Evolutionary conservation across 495 filamentous ascomycete genomes (phyloP).

Genomic region (Podospora bellae-mahoneyi): DNA sequence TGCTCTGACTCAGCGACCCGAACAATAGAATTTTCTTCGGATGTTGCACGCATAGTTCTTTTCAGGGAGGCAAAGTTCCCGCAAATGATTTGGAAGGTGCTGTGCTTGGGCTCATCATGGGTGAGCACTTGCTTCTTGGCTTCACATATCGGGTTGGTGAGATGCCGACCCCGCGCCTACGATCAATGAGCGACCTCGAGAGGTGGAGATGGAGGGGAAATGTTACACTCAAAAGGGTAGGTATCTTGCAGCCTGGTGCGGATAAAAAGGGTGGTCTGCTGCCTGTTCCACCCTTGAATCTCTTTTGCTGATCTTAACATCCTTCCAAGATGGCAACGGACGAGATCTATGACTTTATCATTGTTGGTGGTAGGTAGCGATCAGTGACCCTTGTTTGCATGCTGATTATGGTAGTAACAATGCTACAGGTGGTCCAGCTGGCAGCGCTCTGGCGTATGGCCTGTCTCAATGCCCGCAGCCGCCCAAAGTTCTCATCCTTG

Average conservation of each 20-base stretch:
- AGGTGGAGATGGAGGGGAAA: background rate
- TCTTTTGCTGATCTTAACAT: background rate
- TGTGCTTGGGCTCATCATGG: background rate
- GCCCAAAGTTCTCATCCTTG: slow-evolving; percentile 55
- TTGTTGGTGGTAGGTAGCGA: slow-evolving; percentile 49
- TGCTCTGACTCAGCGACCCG: background rate
- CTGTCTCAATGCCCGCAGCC: slow-evolving; percentile 45
- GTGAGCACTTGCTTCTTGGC: background rate
- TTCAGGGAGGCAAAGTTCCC: background rate
- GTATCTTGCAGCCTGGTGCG: background rate
- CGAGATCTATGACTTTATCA: slow-evolving; percentile 49
- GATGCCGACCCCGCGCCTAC: background rate
- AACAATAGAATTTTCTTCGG: background rate
- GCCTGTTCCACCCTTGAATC: background rate
- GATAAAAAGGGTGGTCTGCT: background rate
- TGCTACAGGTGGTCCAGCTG: slow-evolving; percentile 54
- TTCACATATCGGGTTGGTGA: background rate
- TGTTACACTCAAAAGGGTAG: background rate
- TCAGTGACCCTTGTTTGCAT: background rate
- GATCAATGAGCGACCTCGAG: background rate
- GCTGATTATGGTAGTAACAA: too few species aligned
- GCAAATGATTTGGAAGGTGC: background rate
- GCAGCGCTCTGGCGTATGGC: slow-evolving; percentile 46
- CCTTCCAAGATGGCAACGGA: slow-evolving; percentile 15
- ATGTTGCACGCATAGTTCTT: background rate